A percentile compares a stretch with the other conserved stretches of the same genome.
Conservation (phyloP, 331 rosid genomes). For the Quercus phellos region DNA sequence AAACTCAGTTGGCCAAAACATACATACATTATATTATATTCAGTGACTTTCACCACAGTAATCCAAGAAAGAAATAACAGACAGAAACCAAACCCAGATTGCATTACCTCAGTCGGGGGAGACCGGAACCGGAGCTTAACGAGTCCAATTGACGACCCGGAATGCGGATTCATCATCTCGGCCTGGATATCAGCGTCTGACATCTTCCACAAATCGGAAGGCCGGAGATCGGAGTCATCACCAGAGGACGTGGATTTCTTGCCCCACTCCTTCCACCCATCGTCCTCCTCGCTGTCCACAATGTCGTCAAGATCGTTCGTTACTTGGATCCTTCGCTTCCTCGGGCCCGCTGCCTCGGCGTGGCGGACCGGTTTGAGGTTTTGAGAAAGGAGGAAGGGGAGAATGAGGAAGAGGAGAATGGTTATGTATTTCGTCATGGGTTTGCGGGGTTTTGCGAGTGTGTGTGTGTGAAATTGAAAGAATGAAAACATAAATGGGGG, state of each 20-base stretch:
- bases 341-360: constrained; percentile 30
- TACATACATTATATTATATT: not conserved
- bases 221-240: constrained; percentile 27
- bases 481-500: not conserved
- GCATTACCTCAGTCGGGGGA: constrained; percentile 56
- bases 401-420: constrained; percentile 15
- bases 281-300: constrained; percentile 84
- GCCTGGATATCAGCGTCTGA: constrained; percentile 75
- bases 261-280: constrained; percentile 83
- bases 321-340: constrained; percentile 58
- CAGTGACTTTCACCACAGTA: not conserved
- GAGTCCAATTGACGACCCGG: constrained; percentile 72
- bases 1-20: not conserved
- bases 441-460: not conserved
- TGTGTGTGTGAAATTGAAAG: not conserved
- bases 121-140: constrained; percentile 72
- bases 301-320: constrained; percentile 84
- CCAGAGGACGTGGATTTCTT: constrained; percentile 43
- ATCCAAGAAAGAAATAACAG: not conserved
- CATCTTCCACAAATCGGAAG: constrained; percentile 56
- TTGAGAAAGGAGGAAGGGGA: constrained; percentile 2
- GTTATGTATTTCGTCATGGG: constrained; percentile 6
- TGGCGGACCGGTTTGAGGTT: constrained; percentile 25
- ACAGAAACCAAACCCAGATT: not conserved
- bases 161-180: constrained; percentile 58